Evolutionary conservation across 1,284 basidiomycete genomes (phyloP).

Genomic region (Trichosporon sp.): DNA sequence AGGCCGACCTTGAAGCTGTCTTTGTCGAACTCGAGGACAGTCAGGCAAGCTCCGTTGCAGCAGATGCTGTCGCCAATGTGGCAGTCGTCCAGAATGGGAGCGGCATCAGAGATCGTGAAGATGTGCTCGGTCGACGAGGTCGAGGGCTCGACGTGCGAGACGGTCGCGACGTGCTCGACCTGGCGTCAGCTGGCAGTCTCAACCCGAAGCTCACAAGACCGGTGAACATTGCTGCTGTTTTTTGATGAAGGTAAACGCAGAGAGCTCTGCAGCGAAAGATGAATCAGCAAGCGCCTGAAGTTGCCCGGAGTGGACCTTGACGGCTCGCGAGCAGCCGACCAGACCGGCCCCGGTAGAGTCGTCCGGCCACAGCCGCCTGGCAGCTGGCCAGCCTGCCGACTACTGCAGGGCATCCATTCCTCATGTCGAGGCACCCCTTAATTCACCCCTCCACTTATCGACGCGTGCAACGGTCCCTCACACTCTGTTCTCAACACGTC

Average conservation of each 20-base stretch:
- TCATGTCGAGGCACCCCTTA: background rate
- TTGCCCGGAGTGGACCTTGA: background rate
- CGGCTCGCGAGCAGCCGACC: background rate
- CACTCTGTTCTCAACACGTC: constrained; percentile 1
- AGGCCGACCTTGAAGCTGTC: constrained; percentile 86
- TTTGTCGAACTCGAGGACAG: constrained; percentile 73
- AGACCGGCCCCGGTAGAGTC: background rate
- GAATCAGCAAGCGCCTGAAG: background rate
- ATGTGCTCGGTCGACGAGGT: constrained; percentile 54
- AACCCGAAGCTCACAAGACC: constrained; percentile 33
- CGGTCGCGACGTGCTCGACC: constrained; percentile 46
- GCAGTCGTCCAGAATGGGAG: constrained; percentile 80
- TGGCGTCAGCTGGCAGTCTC: constrained; percentile 15
- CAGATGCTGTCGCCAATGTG: constrained; percentile 92
- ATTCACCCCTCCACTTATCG: background rate
- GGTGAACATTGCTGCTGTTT: constrained; percentile 40
- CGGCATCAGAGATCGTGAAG: constrained; percentile 68
- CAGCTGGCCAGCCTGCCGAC: background rate
- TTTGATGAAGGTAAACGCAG: too few relatives aligned
- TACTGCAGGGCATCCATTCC: background rate
- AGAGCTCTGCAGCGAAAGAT: background rate
- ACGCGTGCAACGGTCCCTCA: background rate
- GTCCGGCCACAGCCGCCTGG: background rate
- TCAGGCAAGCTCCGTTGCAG: constrained; percentile 77
- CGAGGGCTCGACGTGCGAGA: constrained; percentile 37